Percentiles rank a stretch among this genome's conserved stretches.
Evolutionary conservation across 345 rosid species (phyloP).

Genomic region (Brassica rapa): DNA sequence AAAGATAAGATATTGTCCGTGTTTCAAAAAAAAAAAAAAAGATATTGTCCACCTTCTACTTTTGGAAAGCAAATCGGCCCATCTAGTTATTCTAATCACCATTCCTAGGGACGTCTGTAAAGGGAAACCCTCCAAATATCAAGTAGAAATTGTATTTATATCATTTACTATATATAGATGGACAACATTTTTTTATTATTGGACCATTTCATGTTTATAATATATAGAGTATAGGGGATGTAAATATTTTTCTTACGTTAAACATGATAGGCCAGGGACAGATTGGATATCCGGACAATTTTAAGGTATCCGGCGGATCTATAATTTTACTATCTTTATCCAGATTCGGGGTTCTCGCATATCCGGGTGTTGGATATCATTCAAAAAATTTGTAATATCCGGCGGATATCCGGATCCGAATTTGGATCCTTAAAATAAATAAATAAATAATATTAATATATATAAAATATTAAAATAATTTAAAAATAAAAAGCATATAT

Average conservation of each 20-base stretch:
- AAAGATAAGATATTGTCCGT: slow-evolving; percentile 5
- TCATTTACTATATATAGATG: slow-evolving; percentile 4
- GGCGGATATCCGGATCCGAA: too few species aligned
- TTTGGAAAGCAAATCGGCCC: slow-evolving; percentile 26
- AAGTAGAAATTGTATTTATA: not conserved
- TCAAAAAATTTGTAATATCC: too few species aligned
- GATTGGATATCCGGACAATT: too few species aligned
- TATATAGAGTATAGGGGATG: not conserved
- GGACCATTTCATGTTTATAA: not conserved
- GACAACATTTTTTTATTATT: not conserved
- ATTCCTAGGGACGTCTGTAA: slow-evolving; percentile 18
- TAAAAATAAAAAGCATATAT: too few species aligned
- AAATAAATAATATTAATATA: too few species aligned
- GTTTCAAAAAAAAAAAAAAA: not conserved
- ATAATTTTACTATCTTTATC: too few species aligned
- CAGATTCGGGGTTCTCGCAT: too few species aligned
- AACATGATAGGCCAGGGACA: too few species aligned
- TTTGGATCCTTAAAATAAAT: too few species aligned
- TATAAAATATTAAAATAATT: too few species aligned
- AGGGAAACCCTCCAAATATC: slow-evolving; percentile 18
- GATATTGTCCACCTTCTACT: slow-evolving; percentile 11
- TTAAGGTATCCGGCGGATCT: too few species aligned
- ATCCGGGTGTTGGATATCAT: too few species aligned
- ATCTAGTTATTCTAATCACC: not conserved
- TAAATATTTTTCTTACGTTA: not conserved